Evolutionary conservation across 306 rosid genomes (phyloP).

Genomic region (Acmispon strigosus): DNA sequence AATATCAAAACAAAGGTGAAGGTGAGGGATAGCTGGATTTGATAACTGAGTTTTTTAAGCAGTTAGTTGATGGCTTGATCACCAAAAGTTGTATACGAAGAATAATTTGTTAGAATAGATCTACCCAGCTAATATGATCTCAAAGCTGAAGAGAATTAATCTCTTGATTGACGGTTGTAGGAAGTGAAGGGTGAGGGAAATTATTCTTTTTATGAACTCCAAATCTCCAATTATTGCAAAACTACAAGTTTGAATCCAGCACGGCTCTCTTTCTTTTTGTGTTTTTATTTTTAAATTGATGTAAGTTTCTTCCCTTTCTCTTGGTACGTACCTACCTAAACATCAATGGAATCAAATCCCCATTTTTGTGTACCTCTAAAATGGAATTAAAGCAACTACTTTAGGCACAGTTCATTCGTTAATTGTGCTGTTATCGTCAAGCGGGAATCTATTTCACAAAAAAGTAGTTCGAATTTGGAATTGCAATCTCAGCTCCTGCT

Average conservation of each 20-base stretch:
- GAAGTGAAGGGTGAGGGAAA: too few species aligned
- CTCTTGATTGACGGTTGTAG: too few species aligned
- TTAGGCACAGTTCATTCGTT: constrained; percentile 15
- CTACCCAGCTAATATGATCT: too few species aligned
- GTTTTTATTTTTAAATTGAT: not conserved
- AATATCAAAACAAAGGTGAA: too few species aligned
- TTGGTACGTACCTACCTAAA: not conserved
- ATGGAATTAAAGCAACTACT: constrained; percentile 21
- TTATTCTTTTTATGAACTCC: not conserved
- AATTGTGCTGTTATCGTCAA: constrained; percentile 22
- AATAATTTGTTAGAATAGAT: too few species aligned
- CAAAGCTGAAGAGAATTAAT: too few species aligned
- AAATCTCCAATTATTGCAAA: constrained; percentile 24
- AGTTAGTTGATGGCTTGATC: too few species aligned
- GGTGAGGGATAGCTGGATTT: too few species aligned
- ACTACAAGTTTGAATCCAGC: not conserved
- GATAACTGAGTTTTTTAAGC: too few species aligned
- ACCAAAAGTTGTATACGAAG: too few species aligned
- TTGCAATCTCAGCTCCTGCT: constrained; percentile 13
- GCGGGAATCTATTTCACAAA: constrained; percentile 16
- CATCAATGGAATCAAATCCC: constrained; percentile 25
- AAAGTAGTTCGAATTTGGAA: constrained; percentile 17
- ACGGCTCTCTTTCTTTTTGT: not conserved
- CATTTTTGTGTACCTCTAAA: constrained; percentile 13
- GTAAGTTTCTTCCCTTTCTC: not conserved